Evolutionary conservation across 495 filamentous ascomycete species (phyloP).

Genomic region (Penicillium waksmanii): DNA sequence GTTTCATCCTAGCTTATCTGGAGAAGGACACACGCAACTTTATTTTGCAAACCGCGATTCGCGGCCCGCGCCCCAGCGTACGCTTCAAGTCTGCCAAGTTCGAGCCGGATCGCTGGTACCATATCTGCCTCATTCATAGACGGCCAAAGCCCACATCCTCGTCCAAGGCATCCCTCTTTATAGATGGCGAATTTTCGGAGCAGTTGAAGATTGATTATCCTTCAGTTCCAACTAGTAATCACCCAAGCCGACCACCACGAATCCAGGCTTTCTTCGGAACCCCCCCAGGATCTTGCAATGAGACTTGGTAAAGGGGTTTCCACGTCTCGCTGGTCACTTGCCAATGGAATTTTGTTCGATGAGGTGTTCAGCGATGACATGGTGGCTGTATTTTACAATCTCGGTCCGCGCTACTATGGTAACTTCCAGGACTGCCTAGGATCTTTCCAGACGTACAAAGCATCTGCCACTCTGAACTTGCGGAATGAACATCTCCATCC

Average conservation of each 20-base stretch:
- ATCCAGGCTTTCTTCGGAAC: slow-evolving; percentile 95
- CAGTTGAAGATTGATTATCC: slow-evolving; percentile 90
- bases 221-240: slow-evolving; percentile 55
- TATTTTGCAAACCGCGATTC: slow-evolving; percentile 94
- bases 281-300: slow-evolving; percentile 85
- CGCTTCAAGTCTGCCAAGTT: slow-evolving; percentile 86
- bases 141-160: slow-evolving; percentile 72
- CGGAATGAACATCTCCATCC: slow-evolving; percentile 91
- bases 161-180: slow-evolving; percentile 84
- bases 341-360: slow-evolving; percentile 84
- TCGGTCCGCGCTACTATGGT: slow-evolving; percentile 88
- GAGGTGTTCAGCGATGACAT: slow-evolving; percentile 90
- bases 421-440: slow-evolving; percentile 97
- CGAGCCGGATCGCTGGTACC: slow-evolving; percentile 80
- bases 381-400: slow-evolving; percentile 84
- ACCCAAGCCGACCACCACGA: slow-evolving; percentile 58
- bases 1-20: slow-evolving; percentile 91
- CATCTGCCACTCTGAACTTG: slow-evolving; percentile 88
- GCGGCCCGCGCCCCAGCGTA: slow-evolving; percentile 82
- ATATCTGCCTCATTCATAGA: slow-evolving; percentile 83
- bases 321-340: slow-evolving; percentile 82
- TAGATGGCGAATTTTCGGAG: slow-evolving; percentile 92
- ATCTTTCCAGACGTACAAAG: slow-evolving; percentile 94
- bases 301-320: slow-evolving; percentile 77
- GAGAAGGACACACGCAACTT: slow-evolving; percentile 95